Evolutionary conservation across 176 grass and related monocot genomes (phyloP).

Genomic region (Oryza meridionalis): DNA sequence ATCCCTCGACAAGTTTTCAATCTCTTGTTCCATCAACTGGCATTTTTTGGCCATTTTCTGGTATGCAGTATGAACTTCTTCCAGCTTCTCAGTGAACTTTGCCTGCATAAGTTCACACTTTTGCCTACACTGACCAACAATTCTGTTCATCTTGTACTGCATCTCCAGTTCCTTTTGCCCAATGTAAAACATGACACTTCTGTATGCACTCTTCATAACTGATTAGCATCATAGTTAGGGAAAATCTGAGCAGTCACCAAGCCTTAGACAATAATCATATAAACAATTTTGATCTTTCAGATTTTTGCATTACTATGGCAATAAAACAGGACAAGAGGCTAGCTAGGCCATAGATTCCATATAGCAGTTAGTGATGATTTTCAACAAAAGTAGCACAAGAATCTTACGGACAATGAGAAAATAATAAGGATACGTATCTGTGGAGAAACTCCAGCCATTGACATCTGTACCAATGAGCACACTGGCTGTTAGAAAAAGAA

Average conservation of each 20-base stretch:
- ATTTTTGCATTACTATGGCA: conserved; percentile 13
- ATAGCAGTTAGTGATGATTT: neutral
- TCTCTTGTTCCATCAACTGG: conserved; percentile 80
- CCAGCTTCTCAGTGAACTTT: conserved; percentile 90
- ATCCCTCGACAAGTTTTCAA: conserved; percentile 81
- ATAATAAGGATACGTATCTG: conserved; percentile 84
- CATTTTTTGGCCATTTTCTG: conserved; percentile 92
- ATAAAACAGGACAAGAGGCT: neutral
- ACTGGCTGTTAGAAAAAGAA: conserved; percentile 40
- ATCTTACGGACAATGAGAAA: neutral
- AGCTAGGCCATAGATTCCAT: neutral
- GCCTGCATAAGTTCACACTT: conserved; percentile 86
- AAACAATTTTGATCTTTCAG: conserved; percentile 15
- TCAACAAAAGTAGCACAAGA: conserved; percentile 28
- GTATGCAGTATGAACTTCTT: conserved; percentile 78
- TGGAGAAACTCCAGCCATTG: conserved; percentile 86
- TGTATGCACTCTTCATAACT: conserved; percentile 94
- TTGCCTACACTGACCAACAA: conserved; percentile 72
- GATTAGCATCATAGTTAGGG: conserved; percentile 45
- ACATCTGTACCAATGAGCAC: conserved; percentile 60
- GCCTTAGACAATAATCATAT: conserved; percentile 21
- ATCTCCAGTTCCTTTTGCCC: conserved; percentile 94
- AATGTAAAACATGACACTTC: conserved; percentile 88
- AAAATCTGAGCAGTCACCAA: conserved; percentile 14
- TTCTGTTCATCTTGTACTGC: conserved; percentile 90